Conservation (phyloP, 331 rosid genomes). For the Stylosanthes scabra region DNA sequence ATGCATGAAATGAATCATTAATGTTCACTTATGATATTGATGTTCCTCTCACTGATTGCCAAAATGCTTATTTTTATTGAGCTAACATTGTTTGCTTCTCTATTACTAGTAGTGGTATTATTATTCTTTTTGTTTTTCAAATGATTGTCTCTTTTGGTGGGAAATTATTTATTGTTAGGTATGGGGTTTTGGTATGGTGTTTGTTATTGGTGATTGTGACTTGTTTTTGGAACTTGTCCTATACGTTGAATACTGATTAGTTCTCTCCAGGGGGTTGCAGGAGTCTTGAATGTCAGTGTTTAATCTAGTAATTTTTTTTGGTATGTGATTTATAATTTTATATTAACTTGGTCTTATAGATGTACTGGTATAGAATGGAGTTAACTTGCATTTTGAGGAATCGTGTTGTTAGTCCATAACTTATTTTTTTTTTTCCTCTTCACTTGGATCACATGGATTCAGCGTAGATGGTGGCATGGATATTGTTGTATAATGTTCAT, state of each 20-base stretch:
- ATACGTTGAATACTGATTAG: neutral
- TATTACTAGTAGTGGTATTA: neutral
- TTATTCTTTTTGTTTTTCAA: neutral
- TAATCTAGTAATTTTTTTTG: conserved; percentile 19
- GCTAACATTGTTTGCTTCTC: conserved; percentile 23
- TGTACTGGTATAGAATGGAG: neutral
- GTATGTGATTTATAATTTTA: neutral
- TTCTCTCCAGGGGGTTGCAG: neutral
- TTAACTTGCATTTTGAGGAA: conserved; percentile 26
- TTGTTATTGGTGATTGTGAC: conserved; percentile 40
- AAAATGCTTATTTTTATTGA: conserved; percentile 17
- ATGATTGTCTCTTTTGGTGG: neutral
- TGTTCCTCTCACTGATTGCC: conserved; percentile 15
- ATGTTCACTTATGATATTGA: conserved; percentile 15
- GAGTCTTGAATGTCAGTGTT: neutral
- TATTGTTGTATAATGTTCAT: conserved; percentile 29
- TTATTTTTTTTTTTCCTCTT: neutral
- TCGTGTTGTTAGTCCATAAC: conserved; percentile 10
- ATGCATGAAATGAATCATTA: conserved; percentile 31
- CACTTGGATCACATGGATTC: conserved; percentile 12
- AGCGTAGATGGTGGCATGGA: conserved; percentile 12
- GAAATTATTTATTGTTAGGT: conserved; percentile 36
- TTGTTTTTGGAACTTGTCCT: conserved; percentile 26
- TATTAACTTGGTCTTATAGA: neutral
- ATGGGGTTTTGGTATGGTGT: conserved; percentile 35